phyloP scores from a whole-genome alignment of 306 rosid species.

The Dalbergia cultrata region DNA sequence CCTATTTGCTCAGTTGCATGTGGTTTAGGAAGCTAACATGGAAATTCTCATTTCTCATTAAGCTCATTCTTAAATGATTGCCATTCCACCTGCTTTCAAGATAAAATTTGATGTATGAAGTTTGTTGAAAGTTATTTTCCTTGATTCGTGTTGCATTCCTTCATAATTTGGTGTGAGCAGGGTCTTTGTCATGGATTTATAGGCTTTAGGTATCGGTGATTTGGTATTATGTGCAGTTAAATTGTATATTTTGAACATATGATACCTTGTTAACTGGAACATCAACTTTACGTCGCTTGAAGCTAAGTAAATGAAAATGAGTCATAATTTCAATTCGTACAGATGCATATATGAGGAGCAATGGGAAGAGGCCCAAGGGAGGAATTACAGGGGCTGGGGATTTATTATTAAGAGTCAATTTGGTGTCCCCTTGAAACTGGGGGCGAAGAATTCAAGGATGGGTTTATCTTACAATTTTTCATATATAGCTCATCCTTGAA shows the following conservation, averaged over 20 bases:
- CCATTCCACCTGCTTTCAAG: no score
- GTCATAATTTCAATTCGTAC: neutral
- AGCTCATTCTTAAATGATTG: no score
- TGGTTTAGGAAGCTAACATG: neutral
- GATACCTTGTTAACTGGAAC: no score
- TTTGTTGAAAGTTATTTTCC: no score
- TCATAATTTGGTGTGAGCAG: no score
- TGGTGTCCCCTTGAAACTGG: neutral
- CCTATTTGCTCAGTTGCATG: neutral
- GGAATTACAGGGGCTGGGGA: neutral
- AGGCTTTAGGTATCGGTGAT: neutral
- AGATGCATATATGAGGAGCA: slow-evolving; percentile 16
- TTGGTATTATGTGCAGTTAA: neutral
- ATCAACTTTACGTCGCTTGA: no score
- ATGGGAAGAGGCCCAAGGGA: neutral
- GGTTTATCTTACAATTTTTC: neutral
- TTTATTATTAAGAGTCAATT: neutral
- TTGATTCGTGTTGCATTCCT: no score
- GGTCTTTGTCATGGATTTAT: no score
- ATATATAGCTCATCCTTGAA: neutral
- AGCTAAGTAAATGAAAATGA: no score
- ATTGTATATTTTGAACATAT: neutral
- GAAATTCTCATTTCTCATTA: no score
- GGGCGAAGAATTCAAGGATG: neutral
- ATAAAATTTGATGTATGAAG: no score